Percentiles rank a stretch among this genome's conserved stretches.
phyloP scores from a whole-genome alignment of 768 basidiomycete genomes.

The Ramaria rubella region DNA sequence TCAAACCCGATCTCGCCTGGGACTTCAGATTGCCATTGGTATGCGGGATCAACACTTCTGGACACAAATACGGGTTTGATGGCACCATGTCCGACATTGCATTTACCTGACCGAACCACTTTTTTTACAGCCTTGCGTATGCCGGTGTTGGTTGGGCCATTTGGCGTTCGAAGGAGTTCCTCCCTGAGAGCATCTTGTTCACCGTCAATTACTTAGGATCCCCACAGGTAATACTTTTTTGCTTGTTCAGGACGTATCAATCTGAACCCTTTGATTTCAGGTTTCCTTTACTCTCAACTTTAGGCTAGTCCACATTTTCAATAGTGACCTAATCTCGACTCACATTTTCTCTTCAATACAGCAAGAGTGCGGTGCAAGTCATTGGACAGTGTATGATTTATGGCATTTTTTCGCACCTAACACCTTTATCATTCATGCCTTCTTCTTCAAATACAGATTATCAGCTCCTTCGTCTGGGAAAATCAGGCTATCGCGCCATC shows the following conservation, averaged over 20 bases:
- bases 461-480: slow-evolving; percentile 26
- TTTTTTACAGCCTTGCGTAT: slow-evolving; percentile 30
- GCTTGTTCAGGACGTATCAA: slow-evolving; percentile 16
- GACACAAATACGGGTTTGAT: slow-evolving; percentile 50
- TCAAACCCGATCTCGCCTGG: slow-evolving; percentile 50
- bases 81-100: slow-evolving; percentile 16
- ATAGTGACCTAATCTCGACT: too few relatives aligned
- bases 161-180: slow-evolving; percentile 49
- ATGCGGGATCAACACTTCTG: slow-evolving; percentile 51
- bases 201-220: slow-evolving; percentile 43
- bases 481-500: slow-evolving; percentile 24
- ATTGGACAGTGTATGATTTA: slow-evolving; percentile 15
- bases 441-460: slow-evolving; percentile 12
- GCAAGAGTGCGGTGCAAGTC: slow-evolving; percentile 22
- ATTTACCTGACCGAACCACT: neutral
- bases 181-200: slow-evolving; percentile 61
- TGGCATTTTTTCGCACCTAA: neutral
- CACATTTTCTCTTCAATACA: slow-evolving; percentile 1
- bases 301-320: slow-evolving; percentile 9
- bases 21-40: slow-evolving; percentile 54
- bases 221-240: slow-evolving; percentile 39
- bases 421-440: neutral
- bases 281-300: slow-evolving; percentile 58
- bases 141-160: slow-evolving; percentile 56
- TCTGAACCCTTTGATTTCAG: slow-evolving; percentile 53